Conservation (phyloP, 2,329 filamentous ascomycete genomes). For the Pseudophaeomoniella oleicola region DNA sequence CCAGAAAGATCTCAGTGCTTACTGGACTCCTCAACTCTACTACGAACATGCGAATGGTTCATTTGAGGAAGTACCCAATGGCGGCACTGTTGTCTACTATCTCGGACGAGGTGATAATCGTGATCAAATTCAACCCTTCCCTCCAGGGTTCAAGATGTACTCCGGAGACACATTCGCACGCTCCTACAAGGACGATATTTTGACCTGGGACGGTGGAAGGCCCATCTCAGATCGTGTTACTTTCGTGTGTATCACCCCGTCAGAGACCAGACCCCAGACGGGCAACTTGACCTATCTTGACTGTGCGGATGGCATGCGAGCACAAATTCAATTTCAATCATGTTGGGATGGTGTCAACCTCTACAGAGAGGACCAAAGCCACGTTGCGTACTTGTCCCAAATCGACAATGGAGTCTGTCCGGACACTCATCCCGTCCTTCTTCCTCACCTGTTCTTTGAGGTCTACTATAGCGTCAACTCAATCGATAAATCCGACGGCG, state of each 20-base stretch:
- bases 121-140: slow-evolving; percentile 55
- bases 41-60: slow-evolving; percentile 53
- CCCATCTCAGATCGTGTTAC: slow-evolving; percentile 55
- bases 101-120: slow-evolving; percentile 19
- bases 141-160: slow-evolving; percentile 64
- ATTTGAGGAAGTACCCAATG: slow-evolving; percentile 17
- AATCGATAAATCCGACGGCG: slow-evolving; percentile 33
- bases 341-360: slow-evolving; percentile 67
- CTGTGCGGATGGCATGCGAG: slow-evolving; percentile 65
- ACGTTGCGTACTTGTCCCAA: slow-evolving; percentile 65
- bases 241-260: slow-evolving; percentile 89
- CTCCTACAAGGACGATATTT: slow-evolving; percentile 6
- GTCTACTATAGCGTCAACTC: slow-evolving; percentile 37
- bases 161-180: slow-evolving; percentile 46
- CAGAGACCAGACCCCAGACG: slow-evolving; percentile 42
- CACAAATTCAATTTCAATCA: slow-evolving; percentile 76
- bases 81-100: slow-evolving; percentile 34
- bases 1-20: slow-evolving; percentile 66
- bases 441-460: slow-evolving; percentile 70
- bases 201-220: slow-evolving; percentile 18
- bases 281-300: slow-evolving; percentile 68
- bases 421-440: slow-evolving; percentile 47
- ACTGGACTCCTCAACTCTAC: slow-evolving; percentile 70
- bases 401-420: slow-evolving; percentile 71
- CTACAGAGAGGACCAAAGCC: slow-evolving; percentile 39